Evolutionary conservation across 352 stramenopile genomes (phyloP).

Genomic region (Phytopythium vexans): DNA sequence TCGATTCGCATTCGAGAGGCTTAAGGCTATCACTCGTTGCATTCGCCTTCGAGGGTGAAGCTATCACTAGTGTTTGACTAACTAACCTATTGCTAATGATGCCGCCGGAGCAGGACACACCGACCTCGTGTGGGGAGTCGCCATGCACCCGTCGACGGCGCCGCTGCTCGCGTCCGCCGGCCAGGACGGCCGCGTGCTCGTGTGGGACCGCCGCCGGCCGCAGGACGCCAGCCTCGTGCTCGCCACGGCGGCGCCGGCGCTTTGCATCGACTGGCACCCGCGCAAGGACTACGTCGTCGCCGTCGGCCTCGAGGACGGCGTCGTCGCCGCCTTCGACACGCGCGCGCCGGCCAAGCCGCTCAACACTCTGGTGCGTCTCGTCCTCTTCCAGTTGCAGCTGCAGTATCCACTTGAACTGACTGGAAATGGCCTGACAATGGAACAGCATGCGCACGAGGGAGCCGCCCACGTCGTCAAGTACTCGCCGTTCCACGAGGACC

Average conservation of each 20-base stretch:
- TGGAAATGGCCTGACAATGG: not conserved
- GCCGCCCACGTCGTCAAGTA: conserved; percentile 67
- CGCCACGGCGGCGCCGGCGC: conserved; percentile 33
- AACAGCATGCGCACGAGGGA: conserved; percentile 27
- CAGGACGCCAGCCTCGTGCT: conserved; percentile 35
- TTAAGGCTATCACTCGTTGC: too few species aligned
- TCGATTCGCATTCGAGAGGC: not conserved
- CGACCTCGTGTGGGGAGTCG: conserved; percentile 72
- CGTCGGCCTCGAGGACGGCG: conserved; percentile 62
- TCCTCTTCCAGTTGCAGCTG: not conserved
- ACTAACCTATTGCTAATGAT: not conserved
- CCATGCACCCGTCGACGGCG: conserved; percentile 36
- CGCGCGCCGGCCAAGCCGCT: conserved; percentile 43
- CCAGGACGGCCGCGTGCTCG: conserved; percentile 64
- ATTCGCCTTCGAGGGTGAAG: too few species aligned
- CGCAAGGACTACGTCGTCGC: conserved; percentile 49
- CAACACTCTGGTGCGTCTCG: conserved; percentile 22
- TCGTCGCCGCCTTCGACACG: conserved; percentile 65
- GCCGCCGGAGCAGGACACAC: conserved; percentile 36
- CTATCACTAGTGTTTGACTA: too few species aligned
- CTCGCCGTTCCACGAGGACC: conserved; percentile 50
- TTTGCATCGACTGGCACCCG: conserved; percentile 74
- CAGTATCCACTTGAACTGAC: conserved; percentile 2
- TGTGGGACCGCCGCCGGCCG: conserved; percentile 70
- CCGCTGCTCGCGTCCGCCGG: conserved; percentile 54